phyloP scores from a whole-genome alignment of 2,329 filamentous ascomycete genomes.

The Byssoonygena ceratinophila region DNA sequence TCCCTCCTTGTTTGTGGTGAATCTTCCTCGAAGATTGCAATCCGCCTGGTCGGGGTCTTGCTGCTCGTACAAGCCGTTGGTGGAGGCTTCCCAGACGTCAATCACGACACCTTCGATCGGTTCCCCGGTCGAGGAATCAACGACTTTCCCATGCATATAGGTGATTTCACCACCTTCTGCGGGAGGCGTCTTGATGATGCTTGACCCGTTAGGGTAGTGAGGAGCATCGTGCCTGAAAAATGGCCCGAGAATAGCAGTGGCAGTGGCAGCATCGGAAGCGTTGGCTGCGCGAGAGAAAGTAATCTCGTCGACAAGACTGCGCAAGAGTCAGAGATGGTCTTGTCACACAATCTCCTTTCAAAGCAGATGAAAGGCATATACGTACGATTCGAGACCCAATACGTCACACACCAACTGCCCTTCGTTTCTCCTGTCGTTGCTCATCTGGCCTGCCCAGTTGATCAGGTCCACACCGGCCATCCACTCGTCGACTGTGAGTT shows the following conservation, averaged over 20 bases:
- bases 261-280: conserved; percentile 48
- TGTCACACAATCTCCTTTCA: background rate
- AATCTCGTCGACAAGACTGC: conserved; percentile 64
- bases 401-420: conserved; percentile 51
- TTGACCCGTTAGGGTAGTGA: conserved; percentile 55
- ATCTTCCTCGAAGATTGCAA: conserved; percentile 63
- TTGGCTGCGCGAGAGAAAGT: conserved; percentile 54
- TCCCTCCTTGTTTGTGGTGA: conserved; percentile 56
- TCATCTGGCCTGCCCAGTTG: conserved; percentile 55
- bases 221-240: conserved; percentile 72
- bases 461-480: conserved; percentile 47
- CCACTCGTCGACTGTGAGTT: conserved; percentile 51
- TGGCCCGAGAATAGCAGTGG: conserved; percentile 70
- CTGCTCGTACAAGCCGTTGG: conserved; percentile 59
- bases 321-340: background rate
- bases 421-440: conserved; percentile 52
- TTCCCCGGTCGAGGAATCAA: conserved; percentile 50
- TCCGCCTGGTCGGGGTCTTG: conserved; percentile 61
- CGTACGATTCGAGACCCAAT: conserved; percentile 48
- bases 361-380: conserved; percentile 29
- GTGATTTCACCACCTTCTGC: conserved; percentile 46
- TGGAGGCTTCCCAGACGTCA: conserved; percentile 70
- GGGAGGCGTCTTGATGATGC: conserved; percentile 47
- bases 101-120: conserved; percentile 56
- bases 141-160: conserved; percentile 54